phyloP scores from a whole-genome alignment of 306 rosid genomes.

The Sechiopsis laciniata region DNA sequence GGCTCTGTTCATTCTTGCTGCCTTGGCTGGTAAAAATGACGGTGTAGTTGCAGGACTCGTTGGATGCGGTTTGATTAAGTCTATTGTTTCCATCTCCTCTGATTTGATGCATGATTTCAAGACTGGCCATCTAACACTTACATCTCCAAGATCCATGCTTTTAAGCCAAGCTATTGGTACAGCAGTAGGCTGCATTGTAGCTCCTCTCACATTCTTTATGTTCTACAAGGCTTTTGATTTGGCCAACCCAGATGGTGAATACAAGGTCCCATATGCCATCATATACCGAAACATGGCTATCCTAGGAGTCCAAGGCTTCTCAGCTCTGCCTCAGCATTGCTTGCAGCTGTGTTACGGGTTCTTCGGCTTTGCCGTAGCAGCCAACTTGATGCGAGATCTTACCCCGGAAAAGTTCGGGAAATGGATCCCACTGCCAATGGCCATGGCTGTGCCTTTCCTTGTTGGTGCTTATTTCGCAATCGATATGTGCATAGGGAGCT shows the following conservation, averaged over 20 bases:
- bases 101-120: constrained; percentile 97
- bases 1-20: constrained; percentile 87
- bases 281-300: constrained; percentile 95
- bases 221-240: constrained; percentile 91
- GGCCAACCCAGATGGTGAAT: constrained; percentile 72
- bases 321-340: constrained; percentile 85
- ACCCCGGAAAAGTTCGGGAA: constrained; percentile 42
- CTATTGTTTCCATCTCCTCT: constrained; percentile 86
- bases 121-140: constrained; percentile 85
- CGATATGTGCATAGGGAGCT: constrained; percentile 90
- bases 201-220: constrained; percentile 80
- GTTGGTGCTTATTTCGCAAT: constrained; percentile 93
- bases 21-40: constrained; percentile 52
- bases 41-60: constrained; percentile 92
- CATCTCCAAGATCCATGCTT: constrained; percentile 93
- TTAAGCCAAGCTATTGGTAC: constrained; percentile 92
- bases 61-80: constrained; percentile 88
- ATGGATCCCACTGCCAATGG: constrained; percentile 94
- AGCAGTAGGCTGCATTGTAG: constrained; percentile 78
- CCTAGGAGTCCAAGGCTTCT: constrained; percentile 79
- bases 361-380: constrained; percentile 62
- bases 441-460: constrained; percentile 97
- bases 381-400: constrained; percentile 70
- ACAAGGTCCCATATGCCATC: constrained; percentile 96
- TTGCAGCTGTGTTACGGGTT: constrained; percentile 78